phyloP scores from a whole-genome alignment of 2,329 filamentous ascomycete genomes.

The Cladorrhinum sp. region DNA sequence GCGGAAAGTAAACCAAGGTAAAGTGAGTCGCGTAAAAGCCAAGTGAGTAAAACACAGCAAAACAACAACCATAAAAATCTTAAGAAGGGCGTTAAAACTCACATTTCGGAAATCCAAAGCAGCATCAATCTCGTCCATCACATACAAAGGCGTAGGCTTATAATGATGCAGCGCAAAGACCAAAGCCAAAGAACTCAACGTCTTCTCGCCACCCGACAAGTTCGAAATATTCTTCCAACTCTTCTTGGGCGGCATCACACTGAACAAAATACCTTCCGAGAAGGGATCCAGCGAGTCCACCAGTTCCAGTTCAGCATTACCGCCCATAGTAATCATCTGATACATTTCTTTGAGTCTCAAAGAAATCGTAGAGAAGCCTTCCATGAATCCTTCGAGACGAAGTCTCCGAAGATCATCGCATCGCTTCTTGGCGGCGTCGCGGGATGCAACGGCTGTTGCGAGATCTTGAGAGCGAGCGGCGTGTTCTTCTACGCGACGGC shows the following conservation, averaged over 20 bases:
- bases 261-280: constrained; percentile 93
- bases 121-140: constrained; percentile 99
- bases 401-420: constrained; percentile 88
- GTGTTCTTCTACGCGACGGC: constrained; percentile 40
- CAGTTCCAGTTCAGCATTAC: constrained; percentile 94
- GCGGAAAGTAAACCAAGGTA: background rate
- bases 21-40: background rate
- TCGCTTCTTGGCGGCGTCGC: constrained; percentile 85
- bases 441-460: constrained; percentile 69
- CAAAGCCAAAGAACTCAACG: constrained; percentile 82
- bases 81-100: constrained; percentile 41
- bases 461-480: constrained; percentile 68
- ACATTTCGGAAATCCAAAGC: constrained; percentile 97
- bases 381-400: constrained; percentile 95
- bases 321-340: constrained; percentile 99
- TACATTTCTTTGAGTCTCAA: constrained; percentile 98
- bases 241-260: constrained; percentile 99
- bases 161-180: constrained; percentile 99
- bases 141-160: constrained; percentile 94
- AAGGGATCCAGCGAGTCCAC: constrained; percentile 96
- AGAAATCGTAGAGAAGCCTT: constrained; percentile 91
- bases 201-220: constrained; percentile 95
- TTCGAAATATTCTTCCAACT: constrained; percentile 99
- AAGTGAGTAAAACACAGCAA: background rate
- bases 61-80: background rate